phyloP scores from a whole-genome alignment of 2,329 filamentous ascomycete genomes.

The Calycina herbarum region DNA sequence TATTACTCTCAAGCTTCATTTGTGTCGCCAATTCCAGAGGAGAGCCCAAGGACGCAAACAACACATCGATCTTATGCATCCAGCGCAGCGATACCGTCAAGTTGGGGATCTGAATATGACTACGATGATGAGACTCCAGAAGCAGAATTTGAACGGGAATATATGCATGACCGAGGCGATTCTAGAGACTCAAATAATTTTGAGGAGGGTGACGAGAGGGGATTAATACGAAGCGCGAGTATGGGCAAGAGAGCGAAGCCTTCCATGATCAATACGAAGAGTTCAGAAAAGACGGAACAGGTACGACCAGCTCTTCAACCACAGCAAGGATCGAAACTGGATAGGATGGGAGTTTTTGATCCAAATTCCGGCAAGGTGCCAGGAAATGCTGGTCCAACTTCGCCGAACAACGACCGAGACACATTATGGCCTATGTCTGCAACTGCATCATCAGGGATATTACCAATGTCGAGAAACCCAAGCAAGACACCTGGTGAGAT shows the following conservation, averaged over 20 bases:
- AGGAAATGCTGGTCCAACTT: constrained; percentile 10
- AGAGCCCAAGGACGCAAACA: constrained; percentile 53
- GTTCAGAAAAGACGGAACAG: constrained; percentile 28
- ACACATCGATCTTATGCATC: constrained; percentile 69
- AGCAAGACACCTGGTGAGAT: constrained; percentile 6
- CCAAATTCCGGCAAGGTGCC: constrained; percentile 5
- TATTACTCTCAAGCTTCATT: constrained; percentile 66
- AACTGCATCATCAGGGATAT: not conserved
- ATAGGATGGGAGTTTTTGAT: constrained; percentile 31
- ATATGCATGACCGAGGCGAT: constrained; percentile 32
- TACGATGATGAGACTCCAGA: constrained; percentile 30
- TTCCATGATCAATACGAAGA: constrained; percentile 51
- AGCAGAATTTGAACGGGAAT: constrained; percentile 21
- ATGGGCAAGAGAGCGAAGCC: constrained; percentile 61
- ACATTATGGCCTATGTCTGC: constrained; percentile 18
- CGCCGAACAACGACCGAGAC: constrained; percentile 15
- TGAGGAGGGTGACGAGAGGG: constrained; percentile 48
- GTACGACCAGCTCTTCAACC: constrained; percentile 29
- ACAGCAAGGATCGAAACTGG: constrained; percentile 44
- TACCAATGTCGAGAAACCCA: not conserved
- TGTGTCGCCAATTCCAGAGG: constrained; percentile 76
- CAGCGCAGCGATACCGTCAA: constrained; percentile 69
- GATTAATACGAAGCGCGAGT: constrained; percentile 61
- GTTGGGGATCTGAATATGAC: constrained; percentile 53
- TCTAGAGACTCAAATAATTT: constrained; percentile 32